Conservation (phyloP, 495 filamentous ascomycete species). For the Neurospora hispaniola region DNA sequence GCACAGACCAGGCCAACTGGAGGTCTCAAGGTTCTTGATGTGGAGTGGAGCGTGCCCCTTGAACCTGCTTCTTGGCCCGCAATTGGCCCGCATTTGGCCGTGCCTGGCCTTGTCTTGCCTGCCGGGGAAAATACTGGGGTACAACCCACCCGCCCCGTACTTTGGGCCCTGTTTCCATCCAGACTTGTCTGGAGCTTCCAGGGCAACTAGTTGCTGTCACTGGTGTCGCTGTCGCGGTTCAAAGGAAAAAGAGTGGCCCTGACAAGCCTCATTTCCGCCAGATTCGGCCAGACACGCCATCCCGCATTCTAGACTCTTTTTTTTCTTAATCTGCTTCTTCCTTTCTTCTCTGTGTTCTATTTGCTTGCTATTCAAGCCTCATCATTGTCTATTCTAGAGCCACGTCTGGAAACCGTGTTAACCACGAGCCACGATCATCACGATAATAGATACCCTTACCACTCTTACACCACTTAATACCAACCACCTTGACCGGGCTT, state of each 20-base stretch:
- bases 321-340: background rate
- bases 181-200: background rate
- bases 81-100: background rate
- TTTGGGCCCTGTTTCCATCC: background rate
- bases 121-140: background rate
- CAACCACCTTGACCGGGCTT: background rate
- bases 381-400: background rate
- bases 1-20: background rate
- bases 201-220: background rate
- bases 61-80: background rate
- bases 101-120: background rate
- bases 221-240: background rate
- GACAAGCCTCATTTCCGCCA: background rate
- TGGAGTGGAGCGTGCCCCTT: background rate
- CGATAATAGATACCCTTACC: background rate
- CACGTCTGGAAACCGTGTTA: background rate
- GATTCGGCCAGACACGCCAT: background rate
- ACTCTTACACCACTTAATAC: background rate
- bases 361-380: background rate
- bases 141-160: background rate
- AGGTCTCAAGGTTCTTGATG: background rate
- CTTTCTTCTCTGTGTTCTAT: background rate
- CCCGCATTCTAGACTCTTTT: background rate
- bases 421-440: background rate
- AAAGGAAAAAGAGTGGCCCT: background rate